Conservation (phyloP, 2,329 filamentous ascomycete genomes). For the Zasmidium citrigriseum region DNA sequence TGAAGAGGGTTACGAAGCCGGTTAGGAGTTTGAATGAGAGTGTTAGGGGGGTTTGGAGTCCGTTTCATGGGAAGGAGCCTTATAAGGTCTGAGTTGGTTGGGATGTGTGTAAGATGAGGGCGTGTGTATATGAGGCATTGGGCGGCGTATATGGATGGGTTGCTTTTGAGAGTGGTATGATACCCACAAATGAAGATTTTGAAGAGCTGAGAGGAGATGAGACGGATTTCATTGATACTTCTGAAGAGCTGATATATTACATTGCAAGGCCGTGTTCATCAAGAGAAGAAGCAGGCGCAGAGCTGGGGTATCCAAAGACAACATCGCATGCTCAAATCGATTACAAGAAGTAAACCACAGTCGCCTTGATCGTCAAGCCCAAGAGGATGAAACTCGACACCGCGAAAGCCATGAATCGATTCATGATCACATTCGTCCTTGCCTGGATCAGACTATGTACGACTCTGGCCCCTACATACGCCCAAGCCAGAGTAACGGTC, state of each 20-base stretch:
- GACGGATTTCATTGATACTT: background rate
- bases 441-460: conserved; percentile 44
- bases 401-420: conserved; percentile 9
- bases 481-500: conserved; percentile 43
- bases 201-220: background rate
- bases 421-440: conserved; percentile 39
- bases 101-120: background rate
- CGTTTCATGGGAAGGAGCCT: conserved; percentile 57
- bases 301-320: too few species aligned
- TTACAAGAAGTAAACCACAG: background rate
- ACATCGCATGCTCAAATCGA: too few species aligned
- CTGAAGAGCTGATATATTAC: background rate
- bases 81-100: conserved; percentile 46
- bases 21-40: conserved; percentile 64
- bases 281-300: background rate
- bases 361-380: conserved; percentile 9
- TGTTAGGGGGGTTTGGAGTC: conserved; percentile 66
- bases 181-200: conserved; percentile 6
- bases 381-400: conserved; percentile 6
- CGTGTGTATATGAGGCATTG: conserved; percentile 10
- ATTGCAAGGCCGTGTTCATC: background rate
- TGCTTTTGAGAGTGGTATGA: too few species aligned
- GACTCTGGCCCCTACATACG: conserved; percentile 43
- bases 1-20: conserved; percentile 60
- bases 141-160: conserved; percentile 4